Evolutionary conservation across 2,329 filamentous ascomycete genomes (phyloP).

Genomic region (Parastagonospora nodorum): DNA sequence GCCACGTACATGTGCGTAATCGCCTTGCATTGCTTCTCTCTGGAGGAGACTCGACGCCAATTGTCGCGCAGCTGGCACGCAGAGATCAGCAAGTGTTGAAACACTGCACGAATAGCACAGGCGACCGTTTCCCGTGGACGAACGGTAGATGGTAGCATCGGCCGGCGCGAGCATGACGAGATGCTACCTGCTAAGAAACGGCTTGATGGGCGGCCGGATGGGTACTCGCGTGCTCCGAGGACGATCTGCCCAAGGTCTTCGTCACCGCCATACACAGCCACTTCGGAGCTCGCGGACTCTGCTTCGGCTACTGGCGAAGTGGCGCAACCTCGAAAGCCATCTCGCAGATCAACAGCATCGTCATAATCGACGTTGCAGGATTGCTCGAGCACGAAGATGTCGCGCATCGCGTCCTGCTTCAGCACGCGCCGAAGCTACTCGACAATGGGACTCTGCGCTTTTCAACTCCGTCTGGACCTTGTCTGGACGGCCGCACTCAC

Average conservation of each 20-base stretch:
- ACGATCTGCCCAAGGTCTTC: conserved; percentile 23
- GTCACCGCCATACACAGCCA: conserved; percentile 34
- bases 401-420: conserved; percentile 28
- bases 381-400: conserved; percentile 21
- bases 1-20: conserved; percentile 28
- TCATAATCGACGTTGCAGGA: conserved; percentile 9
- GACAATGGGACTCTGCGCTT: conserved; percentile 25
- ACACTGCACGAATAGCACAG: conserved; percentile 24
- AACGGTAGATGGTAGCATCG: conserved; percentile 23
- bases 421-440: conserved; percentile 45
- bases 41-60: conserved; percentile 32
- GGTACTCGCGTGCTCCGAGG: conserved; percentile 30
- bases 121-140: conserved; percentile 21
- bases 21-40: conserved; percentile 29
- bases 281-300: conserved; percentile 10
- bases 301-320: conserved; percentile 18
- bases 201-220: conserved; percentile 8
- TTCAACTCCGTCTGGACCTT: conserved; percentile 29
- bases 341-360: conserved; percentile 11
- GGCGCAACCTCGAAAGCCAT: conserved; percentile 17
- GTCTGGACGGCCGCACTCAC: conserved; percentile 33
- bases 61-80: conserved; percentile 15
- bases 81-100: conserved; percentile 31
- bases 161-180: conserved; percentile 20
- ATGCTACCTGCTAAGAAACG: not conserved